Conservation (phyloP, 768 basidiomycete species). For the Sistotremastrum niveocremeum region DNA sequence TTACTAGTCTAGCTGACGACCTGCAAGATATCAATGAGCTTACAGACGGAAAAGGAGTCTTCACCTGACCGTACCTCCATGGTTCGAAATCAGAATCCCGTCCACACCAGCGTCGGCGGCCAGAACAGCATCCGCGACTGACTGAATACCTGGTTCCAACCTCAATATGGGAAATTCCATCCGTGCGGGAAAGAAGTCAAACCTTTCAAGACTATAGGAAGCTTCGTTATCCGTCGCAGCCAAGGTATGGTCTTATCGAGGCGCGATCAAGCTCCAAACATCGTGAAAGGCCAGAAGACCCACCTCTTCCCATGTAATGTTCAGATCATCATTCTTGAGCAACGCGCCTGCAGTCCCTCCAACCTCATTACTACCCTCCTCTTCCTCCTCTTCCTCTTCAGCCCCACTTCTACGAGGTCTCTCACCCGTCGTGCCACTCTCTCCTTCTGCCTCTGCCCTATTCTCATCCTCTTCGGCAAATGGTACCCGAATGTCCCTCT, state of each 20-base stretch:
- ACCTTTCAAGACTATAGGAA: slow-evolving; percentile 72
- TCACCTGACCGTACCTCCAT: slow-evolving; percentile 48
- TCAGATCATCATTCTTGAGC: slow-evolving; percentile 49
- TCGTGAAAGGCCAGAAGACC: slow-evolving; percentile 3
- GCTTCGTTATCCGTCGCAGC: slow-evolving; percentile 51
- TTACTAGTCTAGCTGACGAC: slow-evolving; percentile 74
- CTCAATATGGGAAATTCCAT: neutral
- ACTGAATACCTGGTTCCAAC: slow-evolving; percentile 45
- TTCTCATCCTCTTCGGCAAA: slow-evolving; percentile 46
- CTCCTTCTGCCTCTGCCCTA: slow-evolving; percentile 17
- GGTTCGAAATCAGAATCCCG: slow-evolving; percentile 82
- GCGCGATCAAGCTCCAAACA: neutral
- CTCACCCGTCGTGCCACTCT: slow-evolving; percentile 12
- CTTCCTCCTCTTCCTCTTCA: slow-evolving; percentile 21
- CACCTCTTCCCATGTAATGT: slow-evolving; percentile 70
- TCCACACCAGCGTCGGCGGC: slow-evolving; percentile 76
- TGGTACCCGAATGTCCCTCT: slow-evolving; percentile 53
- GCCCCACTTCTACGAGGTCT: slow-evolving; percentile 12
- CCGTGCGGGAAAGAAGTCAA: neutral
- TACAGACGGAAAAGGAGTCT: neutral
- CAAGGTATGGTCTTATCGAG: slow-evolving; percentile 54
- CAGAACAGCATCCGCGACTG: slow-evolving; percentile 73
- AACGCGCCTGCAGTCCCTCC: slow-evolving; percentile 55
- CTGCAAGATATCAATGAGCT: slow-evolving; percentile 19
- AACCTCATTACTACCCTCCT: slow-evolving; percentile 26